Conservation (phyloP, 148 eudicot species). For the Amaranthus palmeri region DNA sequence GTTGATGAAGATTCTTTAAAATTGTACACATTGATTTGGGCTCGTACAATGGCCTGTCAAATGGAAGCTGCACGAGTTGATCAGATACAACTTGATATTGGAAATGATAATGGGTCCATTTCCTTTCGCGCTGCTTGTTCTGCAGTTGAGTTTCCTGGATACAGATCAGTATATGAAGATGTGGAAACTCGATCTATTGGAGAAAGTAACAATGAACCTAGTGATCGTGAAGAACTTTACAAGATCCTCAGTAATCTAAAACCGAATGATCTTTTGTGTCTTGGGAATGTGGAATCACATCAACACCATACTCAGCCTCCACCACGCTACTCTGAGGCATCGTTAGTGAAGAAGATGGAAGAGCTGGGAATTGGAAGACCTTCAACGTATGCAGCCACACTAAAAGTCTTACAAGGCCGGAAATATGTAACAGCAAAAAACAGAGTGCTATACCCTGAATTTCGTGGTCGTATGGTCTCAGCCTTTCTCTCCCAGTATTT, state of each 20-base stretch:
- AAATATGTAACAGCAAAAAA: slow-evolving; percentile 69
- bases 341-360: slow-evolving; percentile 83
- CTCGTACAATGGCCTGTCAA: slow-evolving; percentile 92
- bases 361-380: slow-evolving; percentile 99
- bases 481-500: slow-evolving; percentile 83
- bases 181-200: slow-evolving; percentile 46
- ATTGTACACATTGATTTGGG: slow-evolving; percentile 85
- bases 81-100: slow-evolving; percentile 71
- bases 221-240: slow-evolving; percentile 40
- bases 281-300: slow-evolving; percentile 56
- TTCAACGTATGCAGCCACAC: slow-evolving; percentile 84
- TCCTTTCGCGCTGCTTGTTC: slow-evolving; percentile 67
- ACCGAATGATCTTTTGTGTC: slow-evolving; percentile 42
- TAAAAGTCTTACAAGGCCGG: slow-evolving; percentile 84
- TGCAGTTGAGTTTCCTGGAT: slow-evolving; percentile 63
- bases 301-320: slow-evolving; percentile 85
- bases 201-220: slow-evolving; percentile 39
- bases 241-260: slow-evolving; percentile 48
- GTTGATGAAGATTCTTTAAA: slow-evolving; percentile 78
- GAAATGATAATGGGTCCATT: slow-evolving; percentile 46
- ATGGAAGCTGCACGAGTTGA: slow-evolving; percentile 70
- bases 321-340: slow-evolving; percentile 74
- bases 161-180: slow-evolving; percentile 67
- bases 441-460: slow-evolving; percentile 67
- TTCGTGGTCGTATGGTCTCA: slow-evolving; percentile 98